These are phyloP conservation scores for Huntiella abstrusa DNA, from an alignment of 2,329 filamentous ascomycete genomes.

Conservation along the genomic window DNA sequence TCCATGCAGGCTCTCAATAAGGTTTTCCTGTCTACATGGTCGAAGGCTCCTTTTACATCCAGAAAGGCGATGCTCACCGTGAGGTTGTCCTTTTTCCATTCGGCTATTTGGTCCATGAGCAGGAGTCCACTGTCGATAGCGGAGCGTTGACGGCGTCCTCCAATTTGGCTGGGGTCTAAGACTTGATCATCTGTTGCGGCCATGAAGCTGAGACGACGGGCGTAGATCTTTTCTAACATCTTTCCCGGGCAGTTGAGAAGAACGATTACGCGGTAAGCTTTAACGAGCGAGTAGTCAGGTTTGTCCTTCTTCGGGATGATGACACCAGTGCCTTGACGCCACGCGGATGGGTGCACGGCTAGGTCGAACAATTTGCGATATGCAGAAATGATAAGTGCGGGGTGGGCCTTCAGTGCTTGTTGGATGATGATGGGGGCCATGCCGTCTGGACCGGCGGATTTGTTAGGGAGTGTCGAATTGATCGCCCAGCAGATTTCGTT, in stretches of 20 bases:
- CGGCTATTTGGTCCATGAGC: background rate
- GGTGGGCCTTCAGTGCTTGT: background rate
- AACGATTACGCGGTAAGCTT: no score
- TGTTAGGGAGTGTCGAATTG: background rate
- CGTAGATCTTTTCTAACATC: no score
- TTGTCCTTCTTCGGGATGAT: background rate
- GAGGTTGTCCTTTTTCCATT: background rate
- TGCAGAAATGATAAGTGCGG: background rate
- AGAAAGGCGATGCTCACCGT: background rate
- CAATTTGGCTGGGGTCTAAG: no score
- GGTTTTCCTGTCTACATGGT: no score
- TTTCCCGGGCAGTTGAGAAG: no score
- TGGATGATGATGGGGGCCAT: background rate
- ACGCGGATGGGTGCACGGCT: background rate
- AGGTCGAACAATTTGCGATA: background rate
- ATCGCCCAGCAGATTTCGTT: background rate
- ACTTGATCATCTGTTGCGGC: no score
- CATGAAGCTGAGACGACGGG: no score
- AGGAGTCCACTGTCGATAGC: background rate
- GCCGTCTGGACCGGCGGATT: background rate
- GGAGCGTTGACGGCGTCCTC: no score
- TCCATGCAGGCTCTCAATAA: no score
- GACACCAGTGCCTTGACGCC: background rate
- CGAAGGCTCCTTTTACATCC: background rate
- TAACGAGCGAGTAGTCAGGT: no score